Evolutionary conservation across 345 rosid genomes (phyloP).

Genomic region (Citrus sinensis): DNA sequence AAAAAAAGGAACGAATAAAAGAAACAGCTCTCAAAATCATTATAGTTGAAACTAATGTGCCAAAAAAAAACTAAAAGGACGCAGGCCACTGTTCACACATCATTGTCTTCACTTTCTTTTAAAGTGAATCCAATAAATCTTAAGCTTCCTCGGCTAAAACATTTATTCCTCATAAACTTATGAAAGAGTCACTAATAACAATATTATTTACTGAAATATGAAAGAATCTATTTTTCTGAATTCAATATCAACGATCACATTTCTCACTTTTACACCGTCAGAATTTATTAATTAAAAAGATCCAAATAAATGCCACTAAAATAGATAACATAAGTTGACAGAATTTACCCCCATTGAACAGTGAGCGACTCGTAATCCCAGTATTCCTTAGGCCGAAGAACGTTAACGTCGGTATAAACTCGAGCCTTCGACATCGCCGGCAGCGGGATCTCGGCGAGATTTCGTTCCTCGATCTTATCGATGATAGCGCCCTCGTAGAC

Average conservation of each 20-base stretch:
- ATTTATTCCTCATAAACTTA: background rate
- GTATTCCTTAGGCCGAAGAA: constrained; percentile 82
- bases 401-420: constrained; percentile 83
- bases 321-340: background rate
- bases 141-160: background rate
- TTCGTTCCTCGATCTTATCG: constrained; percentile 15
- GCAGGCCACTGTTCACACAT: background rate
- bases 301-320: background rate
- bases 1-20: background rate
- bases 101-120: background rate
- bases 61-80: background rate
- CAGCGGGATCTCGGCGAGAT: constrained; percentile 34
- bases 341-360: constrained; percentile 79
- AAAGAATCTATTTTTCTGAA: background rate
- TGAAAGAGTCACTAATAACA: background rate
- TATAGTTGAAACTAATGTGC: background rate
- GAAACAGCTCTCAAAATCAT: background rate
- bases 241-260: background rate
- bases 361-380: constrained; percentile 86
- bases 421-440: constrained; percentile 81
- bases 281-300: background rate
- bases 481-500: constrained; percentile 2
- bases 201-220: background rate
- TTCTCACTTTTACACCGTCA: background rate
- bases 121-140: background rate